Conservation (phyloP, 2,329 filamentous ascomycete species). For the Penicillium sclerotiorum region DNA sequence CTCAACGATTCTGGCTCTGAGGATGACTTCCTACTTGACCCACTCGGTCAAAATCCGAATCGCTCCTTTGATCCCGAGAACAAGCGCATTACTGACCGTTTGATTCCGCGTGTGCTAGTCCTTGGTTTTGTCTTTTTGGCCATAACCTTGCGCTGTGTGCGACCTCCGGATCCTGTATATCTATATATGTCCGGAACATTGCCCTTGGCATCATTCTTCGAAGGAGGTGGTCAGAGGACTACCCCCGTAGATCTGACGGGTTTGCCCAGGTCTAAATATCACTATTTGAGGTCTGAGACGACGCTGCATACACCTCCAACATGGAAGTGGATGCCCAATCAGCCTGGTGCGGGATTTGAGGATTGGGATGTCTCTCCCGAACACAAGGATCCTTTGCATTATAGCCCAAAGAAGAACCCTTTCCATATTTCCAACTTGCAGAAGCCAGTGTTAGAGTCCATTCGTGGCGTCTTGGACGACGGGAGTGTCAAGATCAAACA, state of each 20-base stretch:
- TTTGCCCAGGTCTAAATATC: constrained; percentile 15
- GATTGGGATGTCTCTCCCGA: constrained; percentile 21
- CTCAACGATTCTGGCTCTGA: constrained; percentile 13
- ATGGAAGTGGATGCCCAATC: constrained; percentile 23
- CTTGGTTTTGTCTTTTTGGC: constrained; percentile 10
- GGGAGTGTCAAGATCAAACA: constrained; percentile 44
- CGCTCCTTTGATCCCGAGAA: background rate
- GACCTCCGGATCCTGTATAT: constrained; percentile 18
- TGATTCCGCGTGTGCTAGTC: constrained; percentile 9
- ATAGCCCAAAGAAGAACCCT: constrained; percentile 41
- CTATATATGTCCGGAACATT: constrained; percentile 22
- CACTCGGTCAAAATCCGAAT: background rate
- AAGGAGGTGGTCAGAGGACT: constrained; percentile 11
- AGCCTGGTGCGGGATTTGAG: constrained; percentile 19
- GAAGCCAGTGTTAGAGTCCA: constrained; percentile 3
- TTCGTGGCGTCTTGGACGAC: constrained; percentile 26
- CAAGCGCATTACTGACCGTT: constrained; percentile 5
- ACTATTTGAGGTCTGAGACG: constrained; percentile 16
- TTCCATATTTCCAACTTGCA: constrained; percentile 44
- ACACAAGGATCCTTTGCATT: constrained; percentile 22
- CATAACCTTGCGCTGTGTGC: constrained; percentile 12
- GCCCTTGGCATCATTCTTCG: constrained; percentile 19
- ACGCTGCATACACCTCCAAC: constrained; percentile 14
- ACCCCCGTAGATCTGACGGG: constrained; percentile 13
- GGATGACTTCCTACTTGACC: constrained; percentile 5